Evolutionary conservation across 163 green algal species (phyloP).

Genomic region (Trebouxia gelatinosa): DNA sequence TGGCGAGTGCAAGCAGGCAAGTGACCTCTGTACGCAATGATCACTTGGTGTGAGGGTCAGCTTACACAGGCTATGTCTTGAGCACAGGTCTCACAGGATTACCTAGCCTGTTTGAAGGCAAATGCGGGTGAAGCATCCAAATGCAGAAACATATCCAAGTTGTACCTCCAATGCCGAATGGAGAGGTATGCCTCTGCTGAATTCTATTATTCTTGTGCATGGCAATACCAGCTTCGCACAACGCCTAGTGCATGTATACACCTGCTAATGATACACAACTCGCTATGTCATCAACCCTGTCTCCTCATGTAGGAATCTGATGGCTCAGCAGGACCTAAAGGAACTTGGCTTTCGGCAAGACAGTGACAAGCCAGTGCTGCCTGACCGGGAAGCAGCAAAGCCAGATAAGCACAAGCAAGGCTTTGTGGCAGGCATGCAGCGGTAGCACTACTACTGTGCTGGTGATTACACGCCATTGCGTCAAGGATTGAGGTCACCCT

Average conservation of each 20-base stretch:
- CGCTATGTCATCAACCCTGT: no score
- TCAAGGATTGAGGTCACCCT: neutral
- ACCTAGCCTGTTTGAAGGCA: slow-evolving; percentile 75
- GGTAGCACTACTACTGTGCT: neutral
- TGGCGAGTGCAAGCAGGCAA: slow-evolving; percentile 89
- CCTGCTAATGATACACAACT: no score
- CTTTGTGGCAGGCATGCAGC: neutral
- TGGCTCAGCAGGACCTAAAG: neutral
- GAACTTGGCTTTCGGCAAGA: slow-evolving; percentile 30
- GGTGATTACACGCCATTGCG: neutral
- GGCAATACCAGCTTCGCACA: no score
- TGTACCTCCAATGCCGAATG: slow-evolving; percentile 89
- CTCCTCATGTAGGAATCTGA: slow-evolving; percentile 53
- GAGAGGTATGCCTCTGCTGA: slow-evolving; percentile 61
- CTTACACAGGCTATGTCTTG: no score
- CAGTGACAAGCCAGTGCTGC: neutral
- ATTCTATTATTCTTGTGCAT: no score
- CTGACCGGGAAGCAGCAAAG: neutral
- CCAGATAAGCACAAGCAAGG: neutral
- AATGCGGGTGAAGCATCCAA: slow-evolving; percentile 54
- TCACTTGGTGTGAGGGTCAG: no score
- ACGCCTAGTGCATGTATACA: no score
- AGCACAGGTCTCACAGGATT: slow-evolving; percentile 72
- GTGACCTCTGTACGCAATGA: no score
- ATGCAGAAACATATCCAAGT: slow-evolving; percentile 67